Evolutionary conservation across 1,284 basidiomycete species (phyloP), one percentile per base, ranked within the genome.

Genomic region (Ustilago lituana): DNA sequence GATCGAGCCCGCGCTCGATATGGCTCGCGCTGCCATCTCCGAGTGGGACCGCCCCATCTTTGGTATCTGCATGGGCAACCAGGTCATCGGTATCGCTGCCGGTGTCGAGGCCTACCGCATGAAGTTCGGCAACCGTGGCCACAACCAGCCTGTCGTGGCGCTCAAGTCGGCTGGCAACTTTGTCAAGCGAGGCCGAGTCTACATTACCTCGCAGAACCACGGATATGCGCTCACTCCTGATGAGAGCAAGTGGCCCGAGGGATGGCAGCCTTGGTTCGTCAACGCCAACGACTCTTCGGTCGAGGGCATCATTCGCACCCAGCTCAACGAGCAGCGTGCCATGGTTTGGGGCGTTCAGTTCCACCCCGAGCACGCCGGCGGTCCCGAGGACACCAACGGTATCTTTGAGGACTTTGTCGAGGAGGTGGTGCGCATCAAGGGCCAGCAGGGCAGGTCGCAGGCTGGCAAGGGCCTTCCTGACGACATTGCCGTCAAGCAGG

Each of bases 61-160:
- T 78, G 96, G 95, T 59, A 96, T 98, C 80, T 98, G 95, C 85
- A 98, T 98, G 96, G 96, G 76, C 32, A 70, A 78, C 67, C 78
- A 80, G 49, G 88, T 98, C 74, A 92, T 98, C 75, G 95, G 96
- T 45, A 91, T 98, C 85, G 95, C 95, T 15, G 94, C 94, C 19
- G 96, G 96, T 38, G 84, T 98, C 63, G 93, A 97, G 78, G 93
- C 94, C 7, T 98, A 98, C 83, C 88, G 94, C 29, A 96, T 96
- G 93, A 92, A 89, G 19, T 98, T 98, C 80, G 94, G 95, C 24
- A 98, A 98, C 84, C 91, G 95, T 77, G 95, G 95, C n/a, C 96
- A 98, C 84, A 98, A 98, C 83, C 95, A 98, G 83, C 95, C 95
- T 36, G 95, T 98, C 15, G 87, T 98, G 31, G 95, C 95, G 22